Evolutionary conservation across 306 rosid species (phyloP).

Genomic region (Cicer yamashitae): DNA sequence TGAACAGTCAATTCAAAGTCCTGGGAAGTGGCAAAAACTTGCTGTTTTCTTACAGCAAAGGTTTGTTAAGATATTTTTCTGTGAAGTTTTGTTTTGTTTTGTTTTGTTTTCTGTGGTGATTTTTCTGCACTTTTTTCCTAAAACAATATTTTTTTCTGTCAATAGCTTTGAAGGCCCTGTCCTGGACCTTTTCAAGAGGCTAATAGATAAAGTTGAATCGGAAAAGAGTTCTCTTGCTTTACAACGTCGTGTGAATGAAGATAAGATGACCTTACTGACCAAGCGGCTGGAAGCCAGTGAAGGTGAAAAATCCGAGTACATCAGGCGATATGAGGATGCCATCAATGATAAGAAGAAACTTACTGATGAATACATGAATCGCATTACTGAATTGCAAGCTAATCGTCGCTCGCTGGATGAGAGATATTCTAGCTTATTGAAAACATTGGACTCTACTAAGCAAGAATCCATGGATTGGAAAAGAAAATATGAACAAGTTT

Average conservation of each 20-base stretch:
- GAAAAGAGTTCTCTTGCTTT: conserved; percentile 72
- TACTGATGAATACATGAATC: conserved; percentile 84
- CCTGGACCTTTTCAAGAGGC: conserved; percentile 73
- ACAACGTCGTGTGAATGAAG: conserved; percentile 77
- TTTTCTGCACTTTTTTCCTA: background rate
- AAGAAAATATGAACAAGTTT: conserved; percentile 74
- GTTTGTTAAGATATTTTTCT: conserved; percentile 51
- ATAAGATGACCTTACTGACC: conserved; percentile 66
- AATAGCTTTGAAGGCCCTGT: conserved; percentile 91
- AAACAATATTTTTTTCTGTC: conserved; percentile 22
- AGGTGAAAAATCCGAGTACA: conserved; percentile 76
- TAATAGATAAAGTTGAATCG: conserved; percentile 76
- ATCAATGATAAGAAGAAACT: conserved; percentile 79
- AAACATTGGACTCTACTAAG: conserved; percentile 74
- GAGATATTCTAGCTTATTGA: conserved; percentile 68
- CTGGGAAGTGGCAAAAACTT: conserved; percentile 89
- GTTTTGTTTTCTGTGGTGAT: background rate
- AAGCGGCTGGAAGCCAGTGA: conserved; percentile 88
- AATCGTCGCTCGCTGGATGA: conserved; percentile 73
- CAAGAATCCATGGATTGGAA: conserved; percentile 87
- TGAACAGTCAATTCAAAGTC: conserved; percentile 78
- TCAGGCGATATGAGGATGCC: conserved; percentile 87
- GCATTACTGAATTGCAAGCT: conserved; percentile 82
- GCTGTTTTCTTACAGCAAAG: conserved; percentile 79
- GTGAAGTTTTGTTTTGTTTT: background rate